phyloP scores from a whole-genome alignment of 1,139 yeast species.

The Kluyveromyces marxianus region DNA sequence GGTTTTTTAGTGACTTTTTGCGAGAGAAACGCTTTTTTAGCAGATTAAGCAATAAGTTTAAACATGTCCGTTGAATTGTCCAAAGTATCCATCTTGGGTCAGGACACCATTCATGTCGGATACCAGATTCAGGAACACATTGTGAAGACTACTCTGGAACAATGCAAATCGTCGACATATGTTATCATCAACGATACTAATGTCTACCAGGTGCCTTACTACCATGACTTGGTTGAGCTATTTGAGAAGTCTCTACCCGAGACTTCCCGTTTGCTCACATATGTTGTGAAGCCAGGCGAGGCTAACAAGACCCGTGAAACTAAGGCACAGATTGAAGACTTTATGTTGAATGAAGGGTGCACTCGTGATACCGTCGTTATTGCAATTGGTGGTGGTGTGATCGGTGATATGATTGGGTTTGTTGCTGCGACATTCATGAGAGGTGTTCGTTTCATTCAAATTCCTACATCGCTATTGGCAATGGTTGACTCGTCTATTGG shows the following conservation, averaged over 20 bases:
- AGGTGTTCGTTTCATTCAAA: constrained; percentile 89
- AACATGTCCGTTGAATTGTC: constrained; percentile 17
- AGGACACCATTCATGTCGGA: constrained; percentile 86
- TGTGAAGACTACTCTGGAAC: constrained; percentile 55
- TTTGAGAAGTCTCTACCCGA: constrained; percentile 38
- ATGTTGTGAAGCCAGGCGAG: constrained; percentile 88
- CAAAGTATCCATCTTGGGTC: constrained; percentile 69
- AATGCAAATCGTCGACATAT: constrained; percentile 78
- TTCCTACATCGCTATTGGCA: constrained; percentile 87
- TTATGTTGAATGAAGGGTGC: constrained; percentile 75
- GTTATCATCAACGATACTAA: constrained; percentile 85
- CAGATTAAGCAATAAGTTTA: background rate
- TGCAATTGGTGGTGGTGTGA: constrained; percentile 98
- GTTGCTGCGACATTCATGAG: constrained; percentile 99
- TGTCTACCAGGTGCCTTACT: constrained; percentile 61
- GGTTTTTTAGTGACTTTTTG: background rate
- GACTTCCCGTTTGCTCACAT: constrained; percentile 58
- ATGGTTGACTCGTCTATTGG: constrained; percentile 99
- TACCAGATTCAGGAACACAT: constrained; percentile 73
- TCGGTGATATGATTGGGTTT: constrained; percentile 98
- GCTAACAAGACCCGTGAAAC: constrained; percentile 81
- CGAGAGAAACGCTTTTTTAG: background rate
- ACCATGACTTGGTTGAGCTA: constrained; percentile 33
- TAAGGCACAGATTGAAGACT: constrained; percentile 92
- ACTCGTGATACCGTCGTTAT: constrained; percentile 92